A percentile compares a stretch with the other conserved stretches of the same genome.
Evolutionary conservation across 1,139 yeast genomes (phyloP).

Genomic region (Lodderomyces parapsilosis): DNA sequence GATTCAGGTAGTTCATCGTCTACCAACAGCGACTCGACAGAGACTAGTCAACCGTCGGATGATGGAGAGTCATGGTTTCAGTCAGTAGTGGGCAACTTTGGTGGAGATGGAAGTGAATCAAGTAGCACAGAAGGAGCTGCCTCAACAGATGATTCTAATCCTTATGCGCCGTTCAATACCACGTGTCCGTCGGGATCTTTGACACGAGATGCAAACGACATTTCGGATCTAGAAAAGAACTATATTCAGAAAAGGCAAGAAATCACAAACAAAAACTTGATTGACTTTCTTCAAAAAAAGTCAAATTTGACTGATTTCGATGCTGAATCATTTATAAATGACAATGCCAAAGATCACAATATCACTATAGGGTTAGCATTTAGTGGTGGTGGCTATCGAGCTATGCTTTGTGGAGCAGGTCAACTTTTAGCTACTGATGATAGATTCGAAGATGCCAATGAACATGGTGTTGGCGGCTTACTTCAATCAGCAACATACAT

Average conservation of each 20-base stretch:
- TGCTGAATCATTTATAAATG: constrained; percentile 28
- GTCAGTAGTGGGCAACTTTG: constrained; percentile 3
- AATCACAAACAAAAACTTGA: constrained; percentile 31
- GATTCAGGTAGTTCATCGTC: constrained; percentile 7
- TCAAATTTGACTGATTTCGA: constrained; percentile 37
- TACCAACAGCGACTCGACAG: constrained; percentile 3
- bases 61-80: constrained; percentile 4
- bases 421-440: constrained; percentile 37
- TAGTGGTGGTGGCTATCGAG: constrained; percentile 49
- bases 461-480: constrained; percentile 38
- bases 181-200: constrained; percentile 25
- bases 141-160: constrained; percentile 15
- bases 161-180: constrained; percentile 27
- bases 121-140: constrained; percentile 3
- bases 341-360: constrained; percentile 26
- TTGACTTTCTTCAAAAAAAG: constrained; percentile 27
- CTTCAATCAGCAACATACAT: constrained; percentile 39
- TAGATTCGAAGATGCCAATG: constrained; percentile 25
- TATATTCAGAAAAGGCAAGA: constrained; percentile 29
- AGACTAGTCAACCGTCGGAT: constrained; percentile 4
- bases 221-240: constrained; percentile 26
- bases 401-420: constrained; percentile 47
- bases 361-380: constrained; percentile 43
- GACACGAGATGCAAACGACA: constrained; percentile 27
- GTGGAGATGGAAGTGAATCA: constrained; percentile 1